phyloP scores from a whole-genome alignment of 345 rosid genomes.

The Corchorus olitorius region DNA sequence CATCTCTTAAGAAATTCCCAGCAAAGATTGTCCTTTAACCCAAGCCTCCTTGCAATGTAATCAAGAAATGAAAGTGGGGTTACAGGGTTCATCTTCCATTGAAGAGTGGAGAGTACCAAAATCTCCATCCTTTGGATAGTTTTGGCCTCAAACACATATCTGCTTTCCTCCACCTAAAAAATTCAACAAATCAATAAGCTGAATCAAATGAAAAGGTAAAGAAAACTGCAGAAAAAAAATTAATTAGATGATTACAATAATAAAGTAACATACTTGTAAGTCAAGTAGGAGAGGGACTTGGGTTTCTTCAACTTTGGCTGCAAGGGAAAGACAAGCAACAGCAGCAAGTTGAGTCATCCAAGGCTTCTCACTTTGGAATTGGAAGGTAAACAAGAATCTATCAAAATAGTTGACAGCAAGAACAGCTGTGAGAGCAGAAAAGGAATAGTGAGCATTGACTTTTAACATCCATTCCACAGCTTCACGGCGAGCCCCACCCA shows the following conservation, averaged over 20 bases:
- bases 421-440: conserved; percentile 57
- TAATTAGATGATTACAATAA: neutral
- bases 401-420: conserved; percentile 74
- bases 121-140: conserved; percentile 72
- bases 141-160: conserved; percentile 62
- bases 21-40: conserved; percentile 50
- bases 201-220: neutral
- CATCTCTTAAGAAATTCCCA: conserved; percentile 61
- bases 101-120: conserved; percentile 66
- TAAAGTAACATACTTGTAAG: conserved; percentile 52
- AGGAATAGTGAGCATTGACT: conserved; percentile 52
- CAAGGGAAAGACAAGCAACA: conserved; percentile 73
- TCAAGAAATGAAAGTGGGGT: conserved; percentile 68
- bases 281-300: conserved; percentile 63
- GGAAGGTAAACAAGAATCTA: conserved; percentile 50
- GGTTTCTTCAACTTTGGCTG: conserved; percentile 69
- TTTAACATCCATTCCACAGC: conserved; percentile 58
- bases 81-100: conserved; percentile 81
- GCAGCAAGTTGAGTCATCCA: conserved; percentile 71
- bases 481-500: conserved; percentile 45
- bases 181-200: conserved; percentile 6
- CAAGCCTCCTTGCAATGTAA: conserved; percentile 62
- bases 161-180: conserved; percentile 60
- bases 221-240: neutral
- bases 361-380: conserved; percentile 47